Evolutionary conservation across 768 basidiomycete genomes (phyloP), one percentile per base, ranked within the genome.

Genomic region (Leccinum boreale): DNA sequence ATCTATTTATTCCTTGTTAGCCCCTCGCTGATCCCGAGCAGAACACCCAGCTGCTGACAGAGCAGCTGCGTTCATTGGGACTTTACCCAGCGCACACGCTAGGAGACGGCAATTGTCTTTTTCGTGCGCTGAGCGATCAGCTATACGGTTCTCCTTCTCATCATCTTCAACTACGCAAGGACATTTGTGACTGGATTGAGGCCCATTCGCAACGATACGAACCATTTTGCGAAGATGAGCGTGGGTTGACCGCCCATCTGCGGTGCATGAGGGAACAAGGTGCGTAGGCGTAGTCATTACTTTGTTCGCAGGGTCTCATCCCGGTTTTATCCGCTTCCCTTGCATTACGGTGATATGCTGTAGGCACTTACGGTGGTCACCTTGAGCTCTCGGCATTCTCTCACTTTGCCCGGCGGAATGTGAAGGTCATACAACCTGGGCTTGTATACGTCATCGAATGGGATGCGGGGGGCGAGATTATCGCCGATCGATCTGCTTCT

Each of bases 371-470:
- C 59, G 94, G 94, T 44, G 93, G 93, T 1, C 92, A 97, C 72
- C 83, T 97, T 66, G 94, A 97, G 71, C 79, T 97, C n/a, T 90
- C 89, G 17, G 92, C 92, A 1, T 96, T 94, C 70, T 87, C 94
- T 4, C 90, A 94, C 64, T 82, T 92, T 77, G 81, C 80, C 50
- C 77, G 78, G 55, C 79, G 87, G 29, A 82, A 92, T 66, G 88
- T 97, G 71, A 96, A 96, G 76, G 92, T 97, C 57, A 83, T 95
- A 53, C 94, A 96, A 67, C 94, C 94, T 0, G 92, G 90, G 2
- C 79, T 97, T 33, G 89, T 94, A 26, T 94, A 94, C 73, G 87
- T 94, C 58, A 92, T 95, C 55, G 87, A 92, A 66, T 91, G 90
- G 87, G 73, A 76, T 39, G 81, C 87, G 3, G 86, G 85, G 58